Conservation (phyloP, 164 flowering plant species). For the Cinnamomum micranthum region DNA sequence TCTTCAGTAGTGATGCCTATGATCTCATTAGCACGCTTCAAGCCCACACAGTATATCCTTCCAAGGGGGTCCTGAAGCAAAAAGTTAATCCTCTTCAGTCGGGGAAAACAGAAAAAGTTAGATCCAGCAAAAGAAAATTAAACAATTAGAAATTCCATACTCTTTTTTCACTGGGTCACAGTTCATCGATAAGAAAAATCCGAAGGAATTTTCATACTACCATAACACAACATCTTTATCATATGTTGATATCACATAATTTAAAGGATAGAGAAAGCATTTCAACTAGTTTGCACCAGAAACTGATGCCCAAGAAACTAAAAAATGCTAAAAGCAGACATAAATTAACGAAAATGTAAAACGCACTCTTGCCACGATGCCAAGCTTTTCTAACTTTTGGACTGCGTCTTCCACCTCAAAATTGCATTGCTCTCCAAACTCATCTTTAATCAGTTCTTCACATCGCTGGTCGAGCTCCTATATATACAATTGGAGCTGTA, state of each 20-base stretch:
- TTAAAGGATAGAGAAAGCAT: not conserved
- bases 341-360: not conserved
- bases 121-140: not conserved
- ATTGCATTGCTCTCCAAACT: conserved; percentile 61
- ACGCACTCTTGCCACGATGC: conserved; percentile 85
- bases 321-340: not conserved
- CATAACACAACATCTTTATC: not conserved
- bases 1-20: conserved; percentile 95
- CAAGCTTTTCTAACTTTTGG: conserved; percentile 79
- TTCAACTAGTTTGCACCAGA: not conserved
- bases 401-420: conserved; percentile 95
- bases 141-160: not conserved
- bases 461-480: conserved; percentile 69
- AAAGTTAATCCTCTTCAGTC: not conserved
- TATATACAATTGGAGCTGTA: conserved; percentile 5
- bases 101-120: not conserved
- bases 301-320: not conserved
- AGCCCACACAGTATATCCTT: conserved; percentile 61
- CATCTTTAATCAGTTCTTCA: conserved; percentile 66
- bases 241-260: not conserved
- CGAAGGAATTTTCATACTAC: not conserved
- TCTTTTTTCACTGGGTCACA: not conserved
- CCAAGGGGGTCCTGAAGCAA: conserved; percentile 66
- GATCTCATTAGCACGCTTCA: conserved; percentile 91
- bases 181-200: not conserved